Evolutionary conservation across 192 early-diverging fungal species (phyloP), one percentile per base, ranked within the genome.

Genomic region (Coemansia sp.): DNA sequence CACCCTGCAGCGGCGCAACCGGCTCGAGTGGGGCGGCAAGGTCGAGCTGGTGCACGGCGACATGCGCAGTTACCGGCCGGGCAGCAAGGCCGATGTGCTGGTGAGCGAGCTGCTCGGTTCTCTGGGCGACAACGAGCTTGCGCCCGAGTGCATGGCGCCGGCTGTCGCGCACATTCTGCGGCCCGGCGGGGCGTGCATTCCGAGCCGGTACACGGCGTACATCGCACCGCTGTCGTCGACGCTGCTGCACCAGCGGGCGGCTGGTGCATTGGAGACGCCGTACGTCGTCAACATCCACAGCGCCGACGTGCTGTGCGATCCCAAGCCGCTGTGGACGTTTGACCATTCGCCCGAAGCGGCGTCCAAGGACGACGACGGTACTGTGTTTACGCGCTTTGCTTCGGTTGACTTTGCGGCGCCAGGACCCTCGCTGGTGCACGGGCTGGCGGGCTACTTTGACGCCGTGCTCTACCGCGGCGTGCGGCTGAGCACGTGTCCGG

Each of bases 121-220:
- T 1, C 91, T 99, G 80, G 97, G 95, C 43, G 96, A 99, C 71
- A 99, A 99, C 70, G 95, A 99, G 64, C 83, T 99, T 14, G 94
- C 97, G n/a, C 97, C 97, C 8, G 97, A 99, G 67, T 99, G 94
- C 56, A 78, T 99, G 15, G 90, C 93, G 70, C 92, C 87, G 9
- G 95, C 95, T 2, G 86, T 90, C 55, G 77, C 80, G 15, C 33
- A 34, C 26, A 80, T 97, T 34, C 70, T 69, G 53, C 48, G 51
- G 79, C 80, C 66, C 5, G 78, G 73, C 39, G 95, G 96, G 22
- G 88, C 98, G 24, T 95, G 90, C 23, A 98, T 99, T 41, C 97
- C 97, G 5, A 71, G 80, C 26, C 67, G 70, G 17, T 99, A 97
- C 72, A 85, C 89, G 0, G 68, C 94, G 9, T 96, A 83, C 67